These are phyloP conservation scores for Chytriomyces hyalinus DNA, from an alignment of 192 early-diverging fungal genomes.

Conservation along the genomic window DNA sequence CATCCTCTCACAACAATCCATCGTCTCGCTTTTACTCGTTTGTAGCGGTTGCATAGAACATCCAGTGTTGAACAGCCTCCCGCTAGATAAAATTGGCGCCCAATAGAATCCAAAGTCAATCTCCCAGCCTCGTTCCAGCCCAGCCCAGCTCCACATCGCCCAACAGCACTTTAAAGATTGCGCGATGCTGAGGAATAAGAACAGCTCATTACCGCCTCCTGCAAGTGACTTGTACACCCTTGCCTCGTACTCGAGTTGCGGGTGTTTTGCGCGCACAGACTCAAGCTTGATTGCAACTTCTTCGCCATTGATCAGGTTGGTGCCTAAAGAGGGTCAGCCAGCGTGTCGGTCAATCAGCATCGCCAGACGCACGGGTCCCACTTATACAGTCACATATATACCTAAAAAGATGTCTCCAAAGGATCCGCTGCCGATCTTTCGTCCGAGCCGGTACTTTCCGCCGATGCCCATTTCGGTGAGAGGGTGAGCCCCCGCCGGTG, in stretches of 20 bases:
- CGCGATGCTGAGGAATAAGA: no score
- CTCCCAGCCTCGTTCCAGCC: no score
- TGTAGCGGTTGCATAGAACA: no score
- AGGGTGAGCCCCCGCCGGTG: background rate
- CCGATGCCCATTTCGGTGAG: conserved; percentile 70
- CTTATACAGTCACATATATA: conserved; percentile 21
- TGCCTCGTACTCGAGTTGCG: conserved; percentile 97
- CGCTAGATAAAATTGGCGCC: no score
- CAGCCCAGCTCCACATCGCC: no score
- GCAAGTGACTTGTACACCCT: conserved; percentile 94
- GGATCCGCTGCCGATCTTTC: conserved; percentile 92
- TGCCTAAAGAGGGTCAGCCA: conserved; percentile 54
- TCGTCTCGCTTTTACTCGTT: no score
- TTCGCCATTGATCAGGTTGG: conserved; percentile 87
- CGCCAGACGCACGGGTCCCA: no score
- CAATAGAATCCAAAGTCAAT: no score
- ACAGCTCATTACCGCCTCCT: conserved; percentile 66
- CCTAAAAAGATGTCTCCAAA: conserved; percentile 96
- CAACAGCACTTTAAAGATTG: no score
- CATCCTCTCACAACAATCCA: no score
- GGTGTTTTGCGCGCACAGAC: conserved; percentile 90
- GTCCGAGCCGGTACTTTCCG: conserved; percentile 89
- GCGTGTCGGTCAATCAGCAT: no score
- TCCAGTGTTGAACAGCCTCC: no score
- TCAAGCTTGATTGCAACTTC: conserved; percentile 99